Evolutionary conservation across 345 rosid species (phyloP), one percentile per base, ranked within the genome.

Genomic region (Hibiscus trionum): DNA sequence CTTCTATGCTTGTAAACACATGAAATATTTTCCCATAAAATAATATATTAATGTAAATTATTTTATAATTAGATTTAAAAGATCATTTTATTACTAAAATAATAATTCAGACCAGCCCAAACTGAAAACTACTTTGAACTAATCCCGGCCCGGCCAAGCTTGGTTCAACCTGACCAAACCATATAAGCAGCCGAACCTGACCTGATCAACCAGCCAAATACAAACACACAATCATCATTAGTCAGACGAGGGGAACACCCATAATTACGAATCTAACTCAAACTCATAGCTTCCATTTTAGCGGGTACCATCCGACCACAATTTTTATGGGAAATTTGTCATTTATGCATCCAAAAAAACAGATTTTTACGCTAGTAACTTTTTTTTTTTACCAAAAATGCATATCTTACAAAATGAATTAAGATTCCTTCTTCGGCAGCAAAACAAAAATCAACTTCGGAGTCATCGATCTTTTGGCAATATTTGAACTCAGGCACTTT

Each of bases 391-490:
- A 0, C 27, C 44, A 35, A 55, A 56, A 56, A 19, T 33, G 50
- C 11, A 21, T 31, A 19, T 55, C 12, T 1, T 70, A 21, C 61
- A 70, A 73, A 75, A 76, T 61, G 61, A 71, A 69, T 47, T 37
- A 61, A 24, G 62, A 69, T 72, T 53, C 68, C 59, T 71, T 49
- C 70, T 76, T 65, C 12, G 49, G 73, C 83, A 69, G 66, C 10
- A 8, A 77, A 74, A 47, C 66, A 47, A 66, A 61, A 75, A 62
- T 50, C 59, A 16, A 67, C 33, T 72, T 77, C 73, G 67, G 29
- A 7, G 67, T 58, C 69, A 76, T 75, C 57, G 69, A 65, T 72
- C 12, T 72, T 37, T 52, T 7, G 9, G 58, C 73, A 39, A 76
- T 61, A 69, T 58, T 69, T 56, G 47, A 67, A 74, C 72, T 72